A percentile compares a stretch with the other conserved stretches of the same genome.
These are phyloP conservation scores for Raddia distichophylla DNA, from an alignment of 176 grass and related monocot genomes.

Conservation along the genomic window DNA sequence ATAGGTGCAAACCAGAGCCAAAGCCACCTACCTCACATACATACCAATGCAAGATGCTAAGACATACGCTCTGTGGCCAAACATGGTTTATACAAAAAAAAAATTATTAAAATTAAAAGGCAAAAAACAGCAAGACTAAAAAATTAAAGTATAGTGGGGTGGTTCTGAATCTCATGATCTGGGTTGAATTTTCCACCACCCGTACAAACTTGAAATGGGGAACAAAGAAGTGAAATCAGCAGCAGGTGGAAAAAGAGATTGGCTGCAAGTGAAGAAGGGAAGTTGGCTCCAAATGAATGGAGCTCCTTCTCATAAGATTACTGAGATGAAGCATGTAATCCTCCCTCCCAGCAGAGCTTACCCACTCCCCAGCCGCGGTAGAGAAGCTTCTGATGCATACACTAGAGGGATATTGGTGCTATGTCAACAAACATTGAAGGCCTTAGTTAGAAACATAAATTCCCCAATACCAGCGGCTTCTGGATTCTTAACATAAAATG, in stretches of 20 bases:
- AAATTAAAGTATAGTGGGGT: neutral
- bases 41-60: slow-evolving; percentile 15
- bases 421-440: slow-evolving; percentile 22
- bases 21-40: too few relatives aligned
- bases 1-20: too few relatives aligned
- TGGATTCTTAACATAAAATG: slow-evolving; percentile 17
- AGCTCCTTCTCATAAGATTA: slow-evolving; percentile 23
- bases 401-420: slow-evolving; percentile 1
- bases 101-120: slow-evolving; percentile 4
- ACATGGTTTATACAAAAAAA: neutral
- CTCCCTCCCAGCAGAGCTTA: neutral
- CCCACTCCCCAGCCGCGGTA: neutral
- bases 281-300: slow-evolving; percentile 7
- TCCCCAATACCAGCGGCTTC: neutral
- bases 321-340: slow-evolving; percentile 24
- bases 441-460: neutral
- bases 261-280: neutral
- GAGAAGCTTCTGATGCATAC: slow-evolving; percentile 13
- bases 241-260: neutral
- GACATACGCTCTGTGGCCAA: neutral
- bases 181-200: slow-evolving; percentile 12
- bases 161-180: slow-evolving; percentile 8
- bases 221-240: slow-evolving; percentile 12
- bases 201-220: neutral
- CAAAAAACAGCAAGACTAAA: neutral